Evolutionary conservation across 768 basidiomycete genomes (phyloP).

Genomic region (Daedaleopsis sinensis): DNA sequence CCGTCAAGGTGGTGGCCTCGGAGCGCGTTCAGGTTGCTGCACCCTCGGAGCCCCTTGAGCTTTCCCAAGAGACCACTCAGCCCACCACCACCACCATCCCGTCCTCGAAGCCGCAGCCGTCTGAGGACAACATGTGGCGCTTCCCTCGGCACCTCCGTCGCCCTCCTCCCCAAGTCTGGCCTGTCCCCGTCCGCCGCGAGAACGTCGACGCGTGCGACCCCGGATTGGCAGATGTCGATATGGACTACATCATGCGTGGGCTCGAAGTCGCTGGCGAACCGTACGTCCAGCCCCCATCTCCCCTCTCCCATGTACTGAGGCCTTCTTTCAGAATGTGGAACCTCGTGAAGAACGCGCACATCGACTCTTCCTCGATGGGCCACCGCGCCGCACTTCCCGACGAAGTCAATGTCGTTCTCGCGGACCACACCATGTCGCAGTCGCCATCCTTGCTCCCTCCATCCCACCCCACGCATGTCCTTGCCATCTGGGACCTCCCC

Average conservation of each 20-base stretch:
- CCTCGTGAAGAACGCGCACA: slow-evolving; percentile 4
- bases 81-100: slow-evolving; percentile 19
- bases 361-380: slow-evolving; percentile 27
- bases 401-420: slow-evolving; percentile 45
- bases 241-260: slow-evolving; percentile 63
- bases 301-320: neutral
- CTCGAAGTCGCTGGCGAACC: slow-evolving; percentile 48
- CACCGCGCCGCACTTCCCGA: slow-evolving; percentile 42
- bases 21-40: slow-evolving; percentile 2
- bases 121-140: slow-evolving; percentile 43
- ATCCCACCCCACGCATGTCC: slow-evolving; percentile 42
- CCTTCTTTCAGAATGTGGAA: slow-evolving; percentile 23
- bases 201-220: slow-evolving; percentile 58
- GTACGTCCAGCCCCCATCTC: slow-evolving; percentile 34
- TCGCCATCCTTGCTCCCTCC: slow-evolving; percentile 26
- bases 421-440: slow-evolving; percentile 13
- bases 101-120: slow-evolving; percentile 8
- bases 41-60: neutral
- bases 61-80: neutral
- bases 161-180: slow-evolving; percentile 47
- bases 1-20: slow-evolving; percentile 6
- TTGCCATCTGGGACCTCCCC: slow-evolving; percentile 51
- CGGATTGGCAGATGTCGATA: slow-evolving; percentile 51
- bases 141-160: slow-evolving; percentile 73
- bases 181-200: slow-evolving; percentile 53